Evolutionary conservation across 1,284 basidiomycete genomes (phyloP).

Genomic region (Porogramme epimiltina): DNA sequence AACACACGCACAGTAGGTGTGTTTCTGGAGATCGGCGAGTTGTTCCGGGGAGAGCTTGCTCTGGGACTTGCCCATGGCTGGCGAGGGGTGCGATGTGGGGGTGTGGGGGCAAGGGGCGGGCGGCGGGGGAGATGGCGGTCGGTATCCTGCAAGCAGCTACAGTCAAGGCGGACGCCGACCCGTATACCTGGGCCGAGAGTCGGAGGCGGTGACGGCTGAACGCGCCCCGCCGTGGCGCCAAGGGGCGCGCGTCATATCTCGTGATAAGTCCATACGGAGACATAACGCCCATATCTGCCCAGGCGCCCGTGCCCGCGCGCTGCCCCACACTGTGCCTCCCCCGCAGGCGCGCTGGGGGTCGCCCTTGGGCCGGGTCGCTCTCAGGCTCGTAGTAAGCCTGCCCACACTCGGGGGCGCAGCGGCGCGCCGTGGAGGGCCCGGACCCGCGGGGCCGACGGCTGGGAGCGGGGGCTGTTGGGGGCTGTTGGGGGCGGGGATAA

Average conservation of each 20-base stretch:
- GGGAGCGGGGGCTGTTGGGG: too few species aligned
- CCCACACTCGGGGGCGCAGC: too few species aligned
- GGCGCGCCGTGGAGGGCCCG: too few species aligned
- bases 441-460: too few species aligned
- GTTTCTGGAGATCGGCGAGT: slow-evolving; percentile 94
- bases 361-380: too few species aligned
- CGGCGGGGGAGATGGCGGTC: slow-evolving; percentile 6
- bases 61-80: slow-evolving; percentile 92
- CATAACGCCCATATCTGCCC: slow-evolving; percentile 8
- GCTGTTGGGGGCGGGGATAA: slow-evolving; percentile 7
- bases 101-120: slow-evolving; percentile 16
- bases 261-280: slow-evolving; percentile 16
- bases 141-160: not conserved
- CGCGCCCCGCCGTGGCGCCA: too few species aligned
- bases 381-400: too few species aligned
- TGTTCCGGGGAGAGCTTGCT: slow-evolving; percentile 96
- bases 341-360: too few species aligned
- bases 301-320: too few species aligned
- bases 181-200: not conserved
- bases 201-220: slow-evolving; percentile 11
- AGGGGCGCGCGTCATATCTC: slow-evolving; percentile 14
- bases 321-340: too few species aligned
- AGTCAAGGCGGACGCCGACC: slow-evolving; percentile 3
- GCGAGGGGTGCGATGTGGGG: slow-evolving; percentile 1
- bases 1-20: slow-evolving; percentile 88